A percentile compares a stretch with the other conserved stretches of the same genome.
Conservation (phyloP, 1,284 basidiomycete species). For the Puccinia polysora region DNA sequence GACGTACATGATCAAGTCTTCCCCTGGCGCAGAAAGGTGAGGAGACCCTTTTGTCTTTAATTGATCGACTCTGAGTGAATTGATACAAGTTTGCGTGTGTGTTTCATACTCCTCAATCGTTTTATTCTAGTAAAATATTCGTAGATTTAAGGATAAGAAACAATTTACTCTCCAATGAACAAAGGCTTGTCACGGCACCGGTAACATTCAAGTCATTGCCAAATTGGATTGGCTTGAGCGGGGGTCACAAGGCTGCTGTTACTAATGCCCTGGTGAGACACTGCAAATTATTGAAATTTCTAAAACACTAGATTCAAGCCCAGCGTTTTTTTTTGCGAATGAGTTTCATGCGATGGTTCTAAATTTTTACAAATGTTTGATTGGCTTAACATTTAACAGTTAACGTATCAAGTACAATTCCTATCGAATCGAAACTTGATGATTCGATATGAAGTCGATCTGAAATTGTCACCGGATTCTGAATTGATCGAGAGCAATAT, state of each 20-base stretch:
- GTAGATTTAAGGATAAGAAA: slow-evolving; percentile 8
- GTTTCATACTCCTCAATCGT: neutral
- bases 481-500: neutral
- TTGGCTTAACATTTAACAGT: slow-evolving; percentile 5
- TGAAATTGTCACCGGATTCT: slow-evolving; percentile 20
- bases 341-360: neutral
- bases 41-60: neutral
- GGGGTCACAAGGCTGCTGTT: slow-evolving; percentile 2
- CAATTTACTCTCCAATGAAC: neutral
- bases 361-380: neutral
- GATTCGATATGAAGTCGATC: slow-evolving; percentile 7
- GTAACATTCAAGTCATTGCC: neutral
- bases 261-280: neutral
- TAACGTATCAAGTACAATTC: slow-evolving; percentile 25
- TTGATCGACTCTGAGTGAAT: neutral
- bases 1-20: neutral
- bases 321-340: neutral
- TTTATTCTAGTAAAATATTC: neutral
- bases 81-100: neutral
- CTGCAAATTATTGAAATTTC: neutral
- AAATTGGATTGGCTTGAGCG: slow-evolving; percentile 13
- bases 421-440: neutral
- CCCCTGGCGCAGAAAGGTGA: neutral
- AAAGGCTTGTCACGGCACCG: neutral
- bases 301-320: neutral